Base-by-base conservation (phyloP, 139 green algal species). In the Micractinium sp. region DNA sequence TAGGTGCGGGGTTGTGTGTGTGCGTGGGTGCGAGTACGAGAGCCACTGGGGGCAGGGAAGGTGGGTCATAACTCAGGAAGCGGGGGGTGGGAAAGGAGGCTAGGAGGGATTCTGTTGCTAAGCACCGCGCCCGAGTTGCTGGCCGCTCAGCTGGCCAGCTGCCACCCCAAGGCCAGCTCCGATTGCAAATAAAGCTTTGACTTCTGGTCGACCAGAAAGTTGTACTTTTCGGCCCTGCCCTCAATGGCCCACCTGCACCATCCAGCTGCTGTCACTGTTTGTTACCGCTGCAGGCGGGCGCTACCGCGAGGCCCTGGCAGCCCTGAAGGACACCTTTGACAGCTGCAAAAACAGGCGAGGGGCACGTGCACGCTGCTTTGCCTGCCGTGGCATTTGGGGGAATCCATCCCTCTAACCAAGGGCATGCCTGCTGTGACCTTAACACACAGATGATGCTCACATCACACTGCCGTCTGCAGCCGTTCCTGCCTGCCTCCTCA, bases 251-350 rank as follows among this genome's bases (percentile, higher is more conserved):
- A 78, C n/a, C 35, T 39, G 73, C 29, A 35, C 73, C 13, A 31
- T 27, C 25, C 80, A 74, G 76, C 29, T 47, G 25, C 36, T 75
- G 63, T 27, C 56, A 19, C 71, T 38, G 4, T 22, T 29, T 75
- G n/a, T 1, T n/a, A 19, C 27, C 69, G 31, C 60, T 38, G 69
- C 81, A 92, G 89, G 66, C 29, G 76, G 85, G 56, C 77, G 86
- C 63, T 93, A 92, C 85, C 27, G 61, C 15, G 87, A 93, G 67
- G 90, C 90, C 29, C 78, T 89, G 73, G 27, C 39, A 5, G 60
- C 92, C 22, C 89, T 93, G 19, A 74, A 85, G 56, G 67, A 81
- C 38, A 92, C 80, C 27, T 89, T 93, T 36, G 53, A 81, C 18
- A 79, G 36, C 36, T 85, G 86, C 78, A 36, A 81, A 78, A 77